Percentiles rank a stretch among this genome's conserved stretches.
phyloP scores from a whole-genome alignment of 2,329 filamentous ascomycete genomes.

The Tolypocladium cylindrosporum region DNA sequence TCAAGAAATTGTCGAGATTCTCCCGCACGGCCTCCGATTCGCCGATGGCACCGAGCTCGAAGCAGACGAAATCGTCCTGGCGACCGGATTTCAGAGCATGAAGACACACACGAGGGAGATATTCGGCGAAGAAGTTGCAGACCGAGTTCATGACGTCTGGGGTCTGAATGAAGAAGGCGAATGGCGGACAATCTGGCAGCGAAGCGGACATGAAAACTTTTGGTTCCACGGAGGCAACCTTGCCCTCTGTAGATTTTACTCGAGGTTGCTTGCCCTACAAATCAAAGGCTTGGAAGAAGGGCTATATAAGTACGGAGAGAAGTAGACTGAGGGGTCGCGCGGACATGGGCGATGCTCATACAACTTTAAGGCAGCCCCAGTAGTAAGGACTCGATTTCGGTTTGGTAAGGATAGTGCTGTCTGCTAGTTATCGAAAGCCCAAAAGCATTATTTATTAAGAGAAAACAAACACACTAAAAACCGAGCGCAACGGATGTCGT shows the following conservation, averaged over 20 bases:
- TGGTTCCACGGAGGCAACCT: slow-evolving; percentile 60
- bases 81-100: slow-evolving; percentile 62
- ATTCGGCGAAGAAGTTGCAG: slow-evolving; percentile 51
- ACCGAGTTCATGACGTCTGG: slow-evolving; percentile 50
- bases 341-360: too few relatives aligned
- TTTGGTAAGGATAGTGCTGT: too few relatives aligned
- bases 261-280: slow-evolving; percentile 41
- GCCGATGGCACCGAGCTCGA: slow-evolving; percentile 45
- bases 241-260: slow-evolving; percentile 51
- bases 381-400: too few relatives aligned
- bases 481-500: too few relatives aligned
- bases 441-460: too few relatives aligned
- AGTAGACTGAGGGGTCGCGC: slow-evolving; percentile 5
- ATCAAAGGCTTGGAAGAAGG: slow-evolving; percentile 36
- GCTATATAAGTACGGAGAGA: slow-evolving; percentile 22
- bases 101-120: slow-evolving; percentile 48
- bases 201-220: slow-evolving; percentile 51
- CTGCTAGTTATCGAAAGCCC: too few relatives aligned
- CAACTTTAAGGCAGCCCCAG: too few relatives aligned
- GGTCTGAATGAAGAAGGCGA: slow-evolving; percentile 50
- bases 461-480: too few relatives aligned
- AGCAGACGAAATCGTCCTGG: slow-evolving; percentile 54
- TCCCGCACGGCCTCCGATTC: slow-evolving; percentile 33
- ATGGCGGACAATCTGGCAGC: slow-evolving; percentile 46
- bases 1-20: slow-evolving; percentile 42